Percentiles rank a stretch among this genome's conserved stretches.
These are phyloP conservation scores for Bipolaris sorokiniana DNA, from an alignment of 2,329 filamentous ascomycete genomes.

Conservation along the genomic window DNA sequence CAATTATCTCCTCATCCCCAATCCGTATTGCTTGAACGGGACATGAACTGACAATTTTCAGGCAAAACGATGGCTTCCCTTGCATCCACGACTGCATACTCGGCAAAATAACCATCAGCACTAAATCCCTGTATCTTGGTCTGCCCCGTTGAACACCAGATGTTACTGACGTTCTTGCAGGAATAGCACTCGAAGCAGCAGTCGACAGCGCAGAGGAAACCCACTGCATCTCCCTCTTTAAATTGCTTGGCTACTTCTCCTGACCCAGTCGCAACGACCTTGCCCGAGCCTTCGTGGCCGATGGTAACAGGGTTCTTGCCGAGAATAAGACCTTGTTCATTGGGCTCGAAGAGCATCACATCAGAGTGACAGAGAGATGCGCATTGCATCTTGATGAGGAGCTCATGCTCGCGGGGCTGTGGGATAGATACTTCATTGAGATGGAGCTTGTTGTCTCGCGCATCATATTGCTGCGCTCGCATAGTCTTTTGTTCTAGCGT, in stretches of 20 bases:
- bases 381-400: slow-evolving; percentile 49
- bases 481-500: slow-evolving; percentile 29
- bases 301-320: slow-evolving; percentile 43
- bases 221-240: slow-evolving; percentile 41
- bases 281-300: slow-evolving; percentile 43
- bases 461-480: slow-evolving; percentile 42
- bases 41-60: slow-evolving; percentile 27
- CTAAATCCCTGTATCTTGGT: slow-evolving; percentile 42
- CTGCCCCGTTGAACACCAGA: slow-evolving; percentile 38
- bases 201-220: slow-evolving; percentile 42
- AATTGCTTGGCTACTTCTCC: slow-evolving; percentile 35
- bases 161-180: slow-evolving; percentile 40
- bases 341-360: slow-evolving; percentile 47
- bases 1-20: neutral
- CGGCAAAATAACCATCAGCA: slow-evolving; percentile 39
- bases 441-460: slow-evolving; percentile 45
- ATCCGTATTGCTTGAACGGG: neutral
- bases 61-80: slow-evolving; percentile 38
- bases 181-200: slow-evolving; percentile 43
- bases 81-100: slow-evolving; percentile 41
- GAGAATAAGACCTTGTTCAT: slow-evolving; percentile 42
- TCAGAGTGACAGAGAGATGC: slow-evolving; percentile 53
- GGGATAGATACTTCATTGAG: slow-evolving; percentile 56
- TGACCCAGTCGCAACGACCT: slow-evolving; percentile 34
- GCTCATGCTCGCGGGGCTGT: slow-evolving; percentile 50